Percentiles rank a stretch among this genome's conserved stretches.
phyloP scores from a whole-genome alignment of 139 green algal genomes.

The Asterochloris erici region DNA sequence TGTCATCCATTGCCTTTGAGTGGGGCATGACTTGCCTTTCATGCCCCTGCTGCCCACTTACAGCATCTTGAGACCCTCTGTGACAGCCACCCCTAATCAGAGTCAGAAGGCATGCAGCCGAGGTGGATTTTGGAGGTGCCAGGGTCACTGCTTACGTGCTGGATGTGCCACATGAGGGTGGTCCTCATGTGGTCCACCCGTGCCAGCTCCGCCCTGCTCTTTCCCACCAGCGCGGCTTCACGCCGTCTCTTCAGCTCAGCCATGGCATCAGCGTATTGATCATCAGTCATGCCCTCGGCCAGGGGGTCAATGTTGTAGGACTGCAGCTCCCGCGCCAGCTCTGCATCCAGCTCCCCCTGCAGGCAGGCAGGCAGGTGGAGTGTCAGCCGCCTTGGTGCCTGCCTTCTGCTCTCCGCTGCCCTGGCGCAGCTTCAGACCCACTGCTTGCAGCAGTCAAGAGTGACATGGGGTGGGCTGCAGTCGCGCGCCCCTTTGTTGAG shows the following conservation, averaged over 20 bases:
- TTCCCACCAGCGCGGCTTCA: not conserved
- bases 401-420: not conserved
- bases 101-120: too few relatives aligned
- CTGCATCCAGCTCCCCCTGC: slow-evolving; percentile 9
- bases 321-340: slow-evolving; percentile 2
- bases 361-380: not conserved
- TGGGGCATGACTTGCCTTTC: too few relatives aligned
- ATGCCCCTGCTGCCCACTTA: too few relatives aligned
- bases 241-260: slow-evolving; percentile 9
- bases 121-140: too few relatives aligned
- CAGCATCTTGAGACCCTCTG: too few relatives aligned
- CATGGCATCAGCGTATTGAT: slow-evolving; percentile 9
- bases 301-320: slow-evolving; percentile 11
- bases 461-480: not conserved
- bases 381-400: not conserved
- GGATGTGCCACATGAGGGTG: slow-evolving; percentile 17
- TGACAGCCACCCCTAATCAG: too few relatives aligned
- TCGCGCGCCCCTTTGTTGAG: too few relatives aligned
- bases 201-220: not conserved
- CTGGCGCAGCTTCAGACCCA: not conserved
- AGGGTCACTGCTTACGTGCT: not conserved
- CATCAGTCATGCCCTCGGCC: slow-evolving; percentile 12
- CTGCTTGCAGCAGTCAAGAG: not conserved
- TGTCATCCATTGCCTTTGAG: too few relatives aligned
- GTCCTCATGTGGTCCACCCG: slow-evolving; percentile 10